Conservation (phyloP, 2,329 filamentous ascomycete species). For the Clonostachys rhizophaga region DNA sequence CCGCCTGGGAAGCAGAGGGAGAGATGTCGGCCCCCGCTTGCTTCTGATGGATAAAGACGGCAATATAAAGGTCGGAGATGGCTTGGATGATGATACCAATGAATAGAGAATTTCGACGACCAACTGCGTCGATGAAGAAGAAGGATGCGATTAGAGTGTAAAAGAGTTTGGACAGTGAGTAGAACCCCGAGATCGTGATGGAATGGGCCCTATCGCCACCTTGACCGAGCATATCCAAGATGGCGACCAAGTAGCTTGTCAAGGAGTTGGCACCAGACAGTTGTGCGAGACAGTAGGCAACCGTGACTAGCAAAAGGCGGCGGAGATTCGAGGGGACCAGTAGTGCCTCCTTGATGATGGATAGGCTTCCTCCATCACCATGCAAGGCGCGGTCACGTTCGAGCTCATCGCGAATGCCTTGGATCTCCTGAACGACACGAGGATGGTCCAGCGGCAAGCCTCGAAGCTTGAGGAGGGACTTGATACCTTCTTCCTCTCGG, state of each 20-base stretch:
- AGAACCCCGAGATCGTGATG: slow-evolving; percentile 34
- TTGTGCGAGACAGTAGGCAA: slow-evolving; percentile 31
- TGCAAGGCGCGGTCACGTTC: slow-evolving; percentile 3
- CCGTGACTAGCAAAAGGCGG: slow-evolving; percentile 12
- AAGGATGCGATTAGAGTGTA: slow-evolving; percentile 32
- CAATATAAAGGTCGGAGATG: slow-evolving; percentile 17
- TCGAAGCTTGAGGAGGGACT: slow-evolving; percentile 25
- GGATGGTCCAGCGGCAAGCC: slow-evolving; percentile 10
- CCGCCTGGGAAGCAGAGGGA: slow-evolving; percentile 22
- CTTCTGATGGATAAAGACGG: slow-evolving; percentile 23
- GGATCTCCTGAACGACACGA: slow-evolving; percentile 7
- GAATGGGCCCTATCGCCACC: slow-evolving; percentile 16
- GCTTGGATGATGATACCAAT: slow-evolving; percentile 13
- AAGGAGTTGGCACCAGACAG: slow-evolving; percentile 37
- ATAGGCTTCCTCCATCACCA: background rate
- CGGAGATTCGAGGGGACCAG: background rate
- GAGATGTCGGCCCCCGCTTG: slow-evolving; percentile 16
- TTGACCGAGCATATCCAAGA: slow-evolving; percentile 28
- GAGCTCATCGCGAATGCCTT: slow-evolving; percentile 6
- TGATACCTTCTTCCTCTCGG: slow-evolving; percentile 16
- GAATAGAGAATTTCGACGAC: slow-evolving; percentile 15
- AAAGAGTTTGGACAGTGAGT: slow-evolving; percentile 34
- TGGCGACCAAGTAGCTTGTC: slow-evolving; percentile 34
- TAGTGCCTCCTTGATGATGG: background rate
- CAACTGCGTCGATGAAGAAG: slow-evolving; percentile 18